Percentiles rank a stretch among this genome's conserved stretches.
Conservation (phyloP, 306 rosid species). For the Cucurbita pepo region DNA sequence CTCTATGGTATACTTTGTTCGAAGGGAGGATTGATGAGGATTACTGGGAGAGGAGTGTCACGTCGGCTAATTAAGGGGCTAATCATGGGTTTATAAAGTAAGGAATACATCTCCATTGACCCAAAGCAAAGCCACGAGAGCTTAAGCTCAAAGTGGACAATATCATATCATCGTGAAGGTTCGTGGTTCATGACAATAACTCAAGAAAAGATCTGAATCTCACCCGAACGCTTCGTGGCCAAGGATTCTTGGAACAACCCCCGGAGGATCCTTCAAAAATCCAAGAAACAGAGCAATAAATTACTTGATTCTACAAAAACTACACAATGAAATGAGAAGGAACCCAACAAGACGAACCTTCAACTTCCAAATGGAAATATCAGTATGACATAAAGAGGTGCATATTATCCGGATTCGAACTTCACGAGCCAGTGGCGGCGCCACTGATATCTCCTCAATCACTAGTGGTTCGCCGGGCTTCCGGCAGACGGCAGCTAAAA, state of each 20-base stretch:
- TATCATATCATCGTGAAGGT: no score
- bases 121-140: no score
- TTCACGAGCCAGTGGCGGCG: slow-evolving; percentile 66
- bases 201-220: not conserved
- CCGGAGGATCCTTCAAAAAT: slow-evolving; percentile 36
- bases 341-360: slow-evolving; percentile 20
- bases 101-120: no score
- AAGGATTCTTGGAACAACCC: slow-evolving; percentile 45
- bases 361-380: slow-evolving; percentile 54
- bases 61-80: no score
- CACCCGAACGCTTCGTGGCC: slow-evolving; percentile 87
- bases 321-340: no score
- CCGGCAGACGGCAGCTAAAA: slow-evolving; percentile 52
- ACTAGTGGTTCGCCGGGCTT: slow-evolving; percentile 44
- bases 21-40: no score
- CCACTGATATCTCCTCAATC: slow-evolving; percentile 63
- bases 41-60: no score
- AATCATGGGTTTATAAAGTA: no score
- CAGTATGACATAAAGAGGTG: slow-evolving; percentile 64
- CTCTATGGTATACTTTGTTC: no score
- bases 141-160: no score
- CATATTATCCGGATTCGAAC: slow-evolving; percentile 53
- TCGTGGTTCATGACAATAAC: no score
- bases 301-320: not conserved
- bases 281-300: not conserved